These are phyloP conservation scores for Calcarisporium arbuscula DNA, from an alignment of 2,329 filamentous ascomycete species.

Conservation along the genomic window DNA sequence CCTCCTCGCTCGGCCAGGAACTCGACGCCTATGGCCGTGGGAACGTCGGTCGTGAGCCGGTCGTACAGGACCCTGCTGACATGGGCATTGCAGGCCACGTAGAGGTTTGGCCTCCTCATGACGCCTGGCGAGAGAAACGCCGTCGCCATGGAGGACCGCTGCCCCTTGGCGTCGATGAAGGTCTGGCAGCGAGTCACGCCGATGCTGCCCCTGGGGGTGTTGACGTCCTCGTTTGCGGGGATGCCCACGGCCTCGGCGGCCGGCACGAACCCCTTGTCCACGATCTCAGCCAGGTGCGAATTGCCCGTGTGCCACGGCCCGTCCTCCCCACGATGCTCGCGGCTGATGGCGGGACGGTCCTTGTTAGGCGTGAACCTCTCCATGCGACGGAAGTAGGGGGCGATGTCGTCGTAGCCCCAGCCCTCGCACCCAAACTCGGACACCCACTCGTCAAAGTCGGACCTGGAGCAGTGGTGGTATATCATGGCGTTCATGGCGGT, in stretches of 20 bases:
- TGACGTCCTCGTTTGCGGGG: constrained; percentile 8
- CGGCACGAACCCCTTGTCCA: constrained; percentile 12
- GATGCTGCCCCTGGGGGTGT: constrained; percentile 10
- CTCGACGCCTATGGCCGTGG: constrained; percentile 12
- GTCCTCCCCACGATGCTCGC: constrained; percentile 6
- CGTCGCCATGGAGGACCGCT: constrained; percentile 14
- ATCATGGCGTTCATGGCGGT: constrained; percentile 19
- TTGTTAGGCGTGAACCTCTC: constrained; percentile 14
- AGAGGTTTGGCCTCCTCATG: constrained; percentile 11
- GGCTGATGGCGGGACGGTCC: constrained; percentile 10
- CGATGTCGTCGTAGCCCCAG: constrained; percentile 14
- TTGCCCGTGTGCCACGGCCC: constrained; percentile 14
- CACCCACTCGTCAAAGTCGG: constrained; percentile 15
- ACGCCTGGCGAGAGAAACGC: constrained; percentile 12
- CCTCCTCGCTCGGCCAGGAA: constrained; percentile 7
- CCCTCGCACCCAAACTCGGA: constrained; percentile 11
- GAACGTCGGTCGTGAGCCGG: constrained; percentile 5
- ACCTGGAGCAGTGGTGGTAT: constrained; percentile 14
- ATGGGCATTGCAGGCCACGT: constrained; percentile 12
- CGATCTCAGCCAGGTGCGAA: constrained; percentile 9
- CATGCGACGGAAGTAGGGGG: constrained; percentile 13
- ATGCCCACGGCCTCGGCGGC: constrained; percentile 11
- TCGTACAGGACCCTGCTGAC: constrained; percentile 13
- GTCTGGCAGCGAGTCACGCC: constrained; percentile 12
- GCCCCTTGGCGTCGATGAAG: constrained; percentile 12